A percentile compares a stretch with the other conserved stretches of the same genome.
These are phyloP conservation scores for Neospermospora avenae DNA, from an alignment of 2,329 filamentous ascomycete genomes.

Conservation along the genomic window DNA sequence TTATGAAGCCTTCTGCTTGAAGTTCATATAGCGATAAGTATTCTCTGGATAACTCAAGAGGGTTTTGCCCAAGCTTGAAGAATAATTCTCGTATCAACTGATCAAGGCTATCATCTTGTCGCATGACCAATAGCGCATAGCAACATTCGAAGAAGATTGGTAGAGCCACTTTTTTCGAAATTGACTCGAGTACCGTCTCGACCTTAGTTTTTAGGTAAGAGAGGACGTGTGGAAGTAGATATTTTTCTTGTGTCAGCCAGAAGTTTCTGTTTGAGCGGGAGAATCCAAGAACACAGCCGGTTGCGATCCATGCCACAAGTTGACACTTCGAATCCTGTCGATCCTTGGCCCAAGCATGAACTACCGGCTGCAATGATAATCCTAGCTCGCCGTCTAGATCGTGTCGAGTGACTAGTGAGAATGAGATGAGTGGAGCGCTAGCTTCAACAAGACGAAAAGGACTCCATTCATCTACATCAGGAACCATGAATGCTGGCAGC, in stretches of 20 bases:
- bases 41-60: constrained; percentile 14
- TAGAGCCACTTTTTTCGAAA: too few species aligned
- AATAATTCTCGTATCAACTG: constrained; percentile 20
- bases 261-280: constrained; percentile 7
- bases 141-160: constrained; percentile 16
- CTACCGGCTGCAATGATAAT: constrained; percentile 32
- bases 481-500: constrained; percentile 23
- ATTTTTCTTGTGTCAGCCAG: constrained; percentile 16
- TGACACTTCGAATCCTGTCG: constrained; percentile 15
- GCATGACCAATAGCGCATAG: constrained; percentile 11
- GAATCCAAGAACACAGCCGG: constrained; percentile 22
- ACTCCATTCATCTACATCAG: constrained; percentile 31
- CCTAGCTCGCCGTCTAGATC: constrained; percentile 5
- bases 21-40: constrained; percentile 21
- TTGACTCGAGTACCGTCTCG: constrained; percentile 10
- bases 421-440: constrained; percentile 29
- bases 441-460: constrained; percentile 31
- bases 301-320: constrained; percentile 14
- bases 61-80: constrained; percentile 9
- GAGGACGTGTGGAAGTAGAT: constrained; percentile 12
- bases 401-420: constrained; percentile 30
- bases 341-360: constrained; percentile 25
- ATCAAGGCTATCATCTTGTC: constrained; percentile 18
- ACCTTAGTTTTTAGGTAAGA: constrained; percentile 20
- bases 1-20: neutral